phyloP scores from a whole-genome alignment of 345 rosid species.

The Microthlaspi erraticum region DNA sequence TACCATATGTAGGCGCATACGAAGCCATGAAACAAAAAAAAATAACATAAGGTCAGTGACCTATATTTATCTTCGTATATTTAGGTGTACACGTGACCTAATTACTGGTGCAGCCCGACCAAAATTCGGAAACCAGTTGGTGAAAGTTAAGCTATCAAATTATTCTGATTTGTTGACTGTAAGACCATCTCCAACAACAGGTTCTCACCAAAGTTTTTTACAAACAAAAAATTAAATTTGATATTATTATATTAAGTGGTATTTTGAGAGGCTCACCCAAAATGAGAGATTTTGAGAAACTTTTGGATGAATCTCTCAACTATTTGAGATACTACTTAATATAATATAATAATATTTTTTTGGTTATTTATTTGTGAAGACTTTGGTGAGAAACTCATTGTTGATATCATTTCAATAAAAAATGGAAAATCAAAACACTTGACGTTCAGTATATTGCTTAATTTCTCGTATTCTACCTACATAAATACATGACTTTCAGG shows the following conservation, averaged over 20 bases:
- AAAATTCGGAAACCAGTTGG: constrained; percentile 46
- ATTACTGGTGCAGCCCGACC: constrained; percentile 36
- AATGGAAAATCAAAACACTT: background rate
- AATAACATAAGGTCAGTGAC: constrained; percentile 40
- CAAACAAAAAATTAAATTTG: too few relatives aligned
- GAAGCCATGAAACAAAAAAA: background rate
- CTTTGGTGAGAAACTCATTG: too few relatives aligned
- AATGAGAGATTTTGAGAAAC: too few relatives aligned
- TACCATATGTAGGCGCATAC: background rate
- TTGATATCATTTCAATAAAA: too few relatives aligned
- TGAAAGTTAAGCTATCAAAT: constrained; percentile 74
- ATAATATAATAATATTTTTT: too few relatives aligned
- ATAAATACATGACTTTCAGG: constrained; percentile 7
- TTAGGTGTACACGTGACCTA: constrained; percentile 46
- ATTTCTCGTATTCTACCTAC: constrained; percentile 28
- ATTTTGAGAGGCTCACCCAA: too few relatives aligned
- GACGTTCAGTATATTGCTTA: background rate
- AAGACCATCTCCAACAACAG: too few relatives aligned
- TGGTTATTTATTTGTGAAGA: too few relatives aligned
- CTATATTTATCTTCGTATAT: constrained; percentile 41
- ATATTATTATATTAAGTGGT: too few relatives aligned
- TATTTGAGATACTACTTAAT: too few relatives aligned
- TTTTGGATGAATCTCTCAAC: too few relatives aligned
- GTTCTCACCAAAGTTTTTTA: too few relatives aligned
- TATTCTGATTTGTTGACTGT: constrained; percentile 36